These are phyloP conservation scores for Pseudohyphozyma bogoriensis DNA, from an alignment of 768 basidiomycete species.

Conservation along the genomic window DNA sequence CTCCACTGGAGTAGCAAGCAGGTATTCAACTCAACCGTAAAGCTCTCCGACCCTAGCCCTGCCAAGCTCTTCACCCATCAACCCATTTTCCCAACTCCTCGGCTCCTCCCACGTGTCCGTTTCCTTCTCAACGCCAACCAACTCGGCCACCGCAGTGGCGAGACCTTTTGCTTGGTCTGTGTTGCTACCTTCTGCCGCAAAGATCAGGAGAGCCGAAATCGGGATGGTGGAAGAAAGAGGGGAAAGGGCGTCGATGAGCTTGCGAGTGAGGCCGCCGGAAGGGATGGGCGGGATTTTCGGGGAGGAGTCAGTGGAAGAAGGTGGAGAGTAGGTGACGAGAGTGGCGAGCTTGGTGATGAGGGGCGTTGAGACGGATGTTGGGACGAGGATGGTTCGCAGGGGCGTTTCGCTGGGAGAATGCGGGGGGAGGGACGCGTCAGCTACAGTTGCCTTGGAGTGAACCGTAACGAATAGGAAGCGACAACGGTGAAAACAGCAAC, in stretches of 20 bases:
- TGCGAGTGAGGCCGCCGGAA: constrained; percentile 19
- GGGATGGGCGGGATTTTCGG: constrained; percentile 17
- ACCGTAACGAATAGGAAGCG: background rate
- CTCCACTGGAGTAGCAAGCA: too few species aligned
- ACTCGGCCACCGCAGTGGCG: constrained; percentile 6
- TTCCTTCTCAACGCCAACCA: background rate
- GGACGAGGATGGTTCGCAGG: constrained; percentile 11
- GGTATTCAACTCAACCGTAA: constrained; percentile 14
- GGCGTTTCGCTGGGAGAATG: constrained; percentile 3
- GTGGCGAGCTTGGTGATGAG: background rate
- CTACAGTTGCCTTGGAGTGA: background rate
- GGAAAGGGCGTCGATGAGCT: constrained; percentile 10
- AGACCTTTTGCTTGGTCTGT: background rate
- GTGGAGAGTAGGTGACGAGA: background rate
- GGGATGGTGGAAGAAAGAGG: background rate
- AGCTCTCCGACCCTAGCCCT: constrained; percentile 6
- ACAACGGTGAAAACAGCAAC: background rate
- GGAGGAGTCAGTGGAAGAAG: background rate
- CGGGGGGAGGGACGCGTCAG: background rate
- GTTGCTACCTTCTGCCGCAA: constrained; percentile 19
- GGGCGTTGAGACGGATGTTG: background rate
- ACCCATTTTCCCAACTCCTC: constrained; percentile 22
- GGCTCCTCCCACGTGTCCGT: background rate
- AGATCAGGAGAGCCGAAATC: constrained; percentile 11
- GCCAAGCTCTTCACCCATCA: constrained; percentile 17